These are phyloP conservation scores for Zygosaccharomyces bisporus DNA, from an alignment of 805 yeast genomes.

Conservation along the genomic window DNA sequence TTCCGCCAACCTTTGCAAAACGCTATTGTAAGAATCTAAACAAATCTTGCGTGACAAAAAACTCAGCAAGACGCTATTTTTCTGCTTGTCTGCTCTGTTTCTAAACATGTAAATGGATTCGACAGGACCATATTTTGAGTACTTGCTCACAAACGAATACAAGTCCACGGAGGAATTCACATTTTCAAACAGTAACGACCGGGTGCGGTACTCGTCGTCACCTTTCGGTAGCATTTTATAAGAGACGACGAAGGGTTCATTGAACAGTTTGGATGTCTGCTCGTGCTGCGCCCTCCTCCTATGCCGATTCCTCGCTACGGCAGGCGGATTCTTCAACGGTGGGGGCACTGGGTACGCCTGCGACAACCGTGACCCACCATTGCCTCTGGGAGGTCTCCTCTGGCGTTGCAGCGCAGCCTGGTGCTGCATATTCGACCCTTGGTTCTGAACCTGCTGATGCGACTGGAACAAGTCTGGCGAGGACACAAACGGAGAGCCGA, in stretches of 20 bases:
- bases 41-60: constrained; percentile 37
- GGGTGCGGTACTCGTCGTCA: constrained; percentile 33
- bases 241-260: constrained; percentile 21
- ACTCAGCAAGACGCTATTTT: constrained; percentile 27
- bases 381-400: constrained; percentile 12
- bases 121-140: constrained; percentile 56
- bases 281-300: constrained; percentile 3
- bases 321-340: constrained; percentile 13
- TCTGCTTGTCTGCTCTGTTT: constrained; percentile 36
- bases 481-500: constrained; percentile 55
- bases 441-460: constrained; percentile 21
- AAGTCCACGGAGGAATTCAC: constrained; percentile 22
- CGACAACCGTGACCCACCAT: constrained; percentile 4
- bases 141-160: constrained; percentile 36
- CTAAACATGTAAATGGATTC: constrained; percentile 51
- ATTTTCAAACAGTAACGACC: constrained; percentile 32
- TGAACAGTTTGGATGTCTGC: constrained; percentile 13
- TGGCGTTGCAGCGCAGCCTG: constrained; percentile 21
- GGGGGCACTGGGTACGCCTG: constrained; percentile 16
- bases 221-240: constrained; percentile 32
- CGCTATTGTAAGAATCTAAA: constrained; percentile 38
- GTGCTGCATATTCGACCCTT: constrained; percentile 10
- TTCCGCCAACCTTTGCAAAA: constrained; percentile 37
- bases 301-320: constrained; percentile 4
- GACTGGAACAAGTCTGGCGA: constrained; percentile 38